Conservation (phyloP, 106 monocot genomes). For the Allium cepa region DNA sequence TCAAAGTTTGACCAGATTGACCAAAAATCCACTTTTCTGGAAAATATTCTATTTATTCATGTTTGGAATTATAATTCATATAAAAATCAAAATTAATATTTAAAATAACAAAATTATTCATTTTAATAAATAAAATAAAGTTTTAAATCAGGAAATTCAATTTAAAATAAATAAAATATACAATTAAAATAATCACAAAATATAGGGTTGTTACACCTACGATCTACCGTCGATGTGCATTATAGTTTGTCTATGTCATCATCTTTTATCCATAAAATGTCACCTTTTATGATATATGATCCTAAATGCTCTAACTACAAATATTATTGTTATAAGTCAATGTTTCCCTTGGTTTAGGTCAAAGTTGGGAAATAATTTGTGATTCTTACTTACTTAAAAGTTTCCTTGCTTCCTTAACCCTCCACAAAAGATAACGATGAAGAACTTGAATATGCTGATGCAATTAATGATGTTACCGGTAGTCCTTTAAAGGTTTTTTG, state of each 20-base stretch:
- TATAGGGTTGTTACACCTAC: not conserved
- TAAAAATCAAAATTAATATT: too few species aligned
- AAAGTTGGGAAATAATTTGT: constrained; percentile 71
- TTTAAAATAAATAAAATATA: too few species aligned
- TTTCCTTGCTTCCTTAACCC: constrained; percentile 88
- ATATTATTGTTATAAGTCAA: too few species aligned
- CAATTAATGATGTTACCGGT: constrained; percentile 46
- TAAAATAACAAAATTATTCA: too few species aligned
- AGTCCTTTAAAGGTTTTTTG: constrained; percentile 51
- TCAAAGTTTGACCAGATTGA: too few species aligned
- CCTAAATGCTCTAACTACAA: not conserved
- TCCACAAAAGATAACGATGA: constrained; percentile 88
- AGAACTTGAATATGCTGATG: constrained; percentile 95
- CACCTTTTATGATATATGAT: too few species aligned
- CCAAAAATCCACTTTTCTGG: too few species aligned
- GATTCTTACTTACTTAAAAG: constrained; percentile 83
- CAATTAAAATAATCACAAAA: too few species aligned
- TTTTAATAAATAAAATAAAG: too few species aligned
- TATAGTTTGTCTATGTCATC: not conserved
- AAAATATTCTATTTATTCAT: too few species aligned
- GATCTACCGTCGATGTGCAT: not conserved
- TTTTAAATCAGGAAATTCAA: too few species aligned
- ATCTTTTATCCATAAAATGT: not conserved
- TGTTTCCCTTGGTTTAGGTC: constrained; percentile 37
- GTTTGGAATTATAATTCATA: too few species aligned